phyloP scores from a whole-genome alignment of 2,329 filamentous ascomycete species.

The Penicillium sp. region DNA sequence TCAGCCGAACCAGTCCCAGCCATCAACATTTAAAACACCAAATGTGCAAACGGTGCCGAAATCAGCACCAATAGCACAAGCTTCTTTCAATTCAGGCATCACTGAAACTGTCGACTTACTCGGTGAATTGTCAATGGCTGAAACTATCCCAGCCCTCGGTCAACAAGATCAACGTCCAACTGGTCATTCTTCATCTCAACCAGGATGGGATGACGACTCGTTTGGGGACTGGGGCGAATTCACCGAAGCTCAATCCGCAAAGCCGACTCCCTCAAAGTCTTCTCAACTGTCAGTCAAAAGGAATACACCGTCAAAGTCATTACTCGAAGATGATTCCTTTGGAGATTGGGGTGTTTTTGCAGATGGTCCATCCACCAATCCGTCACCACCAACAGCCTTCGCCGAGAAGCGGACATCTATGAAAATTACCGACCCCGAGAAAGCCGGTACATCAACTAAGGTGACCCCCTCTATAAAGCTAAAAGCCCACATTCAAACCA shows the following conservation, averaged over 20 bases:
- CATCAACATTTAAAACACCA: not conserved
- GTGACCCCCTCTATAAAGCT: not conserved
- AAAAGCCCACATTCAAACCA: not conserved
- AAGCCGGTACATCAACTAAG: not conserved
- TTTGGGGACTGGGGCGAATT: conserved; percentile 30
- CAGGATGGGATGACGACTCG: conserved; percentile 25
- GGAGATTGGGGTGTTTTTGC: conserved; percentile 30
- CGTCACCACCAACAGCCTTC: conserved; percentile 9
- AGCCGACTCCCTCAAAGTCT: conserved; percentile 14
- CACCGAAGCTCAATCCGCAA: conserved; percentile 18
- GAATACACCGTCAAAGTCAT: not conserved
- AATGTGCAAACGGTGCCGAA: not conserved
- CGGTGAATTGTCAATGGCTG: conserved; percentile 36
- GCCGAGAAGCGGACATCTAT: not conserved
- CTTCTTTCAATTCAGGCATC: conserved; percentile 2
- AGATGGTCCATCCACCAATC: conserved; percentile 17
- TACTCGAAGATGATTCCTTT: conserved; percentile 24
- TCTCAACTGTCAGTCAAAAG: conserved; percentile 8
- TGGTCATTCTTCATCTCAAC: conserved; percentile 21
- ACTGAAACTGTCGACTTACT: conserved; percentile 31
- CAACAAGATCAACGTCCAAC: conserved; percentile 6
- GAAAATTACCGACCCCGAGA: not conserved
- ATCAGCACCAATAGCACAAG: not conserved
- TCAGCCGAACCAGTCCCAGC: conserved; percentile 14
- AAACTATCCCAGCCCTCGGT: conserved; percentile 20